Base-by-base conservation (phyloP, 177 flowering plant species). In the Telopea speciosissima region DNA sequence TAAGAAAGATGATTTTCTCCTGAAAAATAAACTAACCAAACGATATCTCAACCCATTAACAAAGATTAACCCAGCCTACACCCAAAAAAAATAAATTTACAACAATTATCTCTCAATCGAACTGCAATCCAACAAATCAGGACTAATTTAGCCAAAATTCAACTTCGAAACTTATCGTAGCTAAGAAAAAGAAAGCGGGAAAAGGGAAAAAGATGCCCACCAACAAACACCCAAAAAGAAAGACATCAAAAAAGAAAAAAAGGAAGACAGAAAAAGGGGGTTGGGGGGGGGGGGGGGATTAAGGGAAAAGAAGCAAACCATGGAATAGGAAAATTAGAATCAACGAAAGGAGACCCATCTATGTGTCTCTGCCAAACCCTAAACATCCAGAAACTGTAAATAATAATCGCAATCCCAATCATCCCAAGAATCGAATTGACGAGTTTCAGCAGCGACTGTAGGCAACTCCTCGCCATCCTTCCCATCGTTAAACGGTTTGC, bases 351-450 rank as follows among this genome's bases (percentile, higher is more conserved):
- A 5, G 71, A 75, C 16, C 76, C 76, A 68, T 77, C 84, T 69
- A 75, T 76, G 3, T 89, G 75, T 71, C 76, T 77, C 56, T 80
- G 76, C 92, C 95, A 93, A 78, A 68, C 84, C 81, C 85, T 83
- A 78, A 91, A 72, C 85, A 93, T 76, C 95, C 97, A 90, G 25
- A 85, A 56, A 6, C 88, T 69, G 71, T 93, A 93, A 42, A 93
- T 3, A 24, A 91, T 81, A 92, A 91, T 84, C 10, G 88, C 95
- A 5, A 90, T 74, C 19, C 98, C 98, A 31, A 80, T 82, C 89
- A 93, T 88, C 45, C 83, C 95, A 1, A 85, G 79, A 8, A 85
- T 56, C 5, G 92, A 85, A 80, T 92, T 92, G 81, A 88, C 80
- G 68, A 92, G 54, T 77, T 92, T 92, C 77, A 92, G 74, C 13